Conservation (phyloP, 2,329 filamentous ascomycete genomes). For the Trichoderma breve region DNA sequence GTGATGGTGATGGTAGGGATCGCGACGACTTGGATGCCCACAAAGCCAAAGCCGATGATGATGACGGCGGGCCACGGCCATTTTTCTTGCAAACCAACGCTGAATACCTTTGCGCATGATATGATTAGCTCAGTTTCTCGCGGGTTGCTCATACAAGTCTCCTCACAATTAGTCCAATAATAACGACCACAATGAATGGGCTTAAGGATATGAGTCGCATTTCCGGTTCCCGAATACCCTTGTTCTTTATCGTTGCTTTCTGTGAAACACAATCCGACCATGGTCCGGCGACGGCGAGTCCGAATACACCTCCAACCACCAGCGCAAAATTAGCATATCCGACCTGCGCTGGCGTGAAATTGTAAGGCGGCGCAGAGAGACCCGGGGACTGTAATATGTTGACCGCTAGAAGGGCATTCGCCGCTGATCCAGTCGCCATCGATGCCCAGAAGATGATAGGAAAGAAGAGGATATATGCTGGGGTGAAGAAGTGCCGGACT, state of each 20-base stretch:
- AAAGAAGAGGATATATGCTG: neutral
- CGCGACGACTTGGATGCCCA: neutral
- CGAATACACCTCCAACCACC: neutral
- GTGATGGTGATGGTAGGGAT: neutral
- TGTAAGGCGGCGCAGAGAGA: neutral
- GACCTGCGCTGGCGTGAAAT: neutral
- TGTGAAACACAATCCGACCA: neutral
- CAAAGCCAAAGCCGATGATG: neutral
- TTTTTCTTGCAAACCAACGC: neutral
- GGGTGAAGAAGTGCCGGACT: neutral
- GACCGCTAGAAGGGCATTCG: neutral
- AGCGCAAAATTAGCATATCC: neutral
- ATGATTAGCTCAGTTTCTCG: neutral
- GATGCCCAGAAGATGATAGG: neutral
- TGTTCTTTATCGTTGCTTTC: neutral
- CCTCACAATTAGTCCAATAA: neutral
- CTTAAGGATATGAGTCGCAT: neutral
- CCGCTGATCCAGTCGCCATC: neutral
- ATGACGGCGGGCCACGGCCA: neutral
- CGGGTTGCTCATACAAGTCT: neutral
- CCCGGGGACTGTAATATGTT: neutral
- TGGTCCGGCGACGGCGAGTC: neutral
- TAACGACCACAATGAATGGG: neutral
- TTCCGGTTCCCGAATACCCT: neutral
- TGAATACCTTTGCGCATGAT: neutral